These are phyloP conservation scores for Curvularia verruculosa DNA, from an alignment of 2,329 filamentous ascomycete genomes.

Conservation along the genomic window DNA sequence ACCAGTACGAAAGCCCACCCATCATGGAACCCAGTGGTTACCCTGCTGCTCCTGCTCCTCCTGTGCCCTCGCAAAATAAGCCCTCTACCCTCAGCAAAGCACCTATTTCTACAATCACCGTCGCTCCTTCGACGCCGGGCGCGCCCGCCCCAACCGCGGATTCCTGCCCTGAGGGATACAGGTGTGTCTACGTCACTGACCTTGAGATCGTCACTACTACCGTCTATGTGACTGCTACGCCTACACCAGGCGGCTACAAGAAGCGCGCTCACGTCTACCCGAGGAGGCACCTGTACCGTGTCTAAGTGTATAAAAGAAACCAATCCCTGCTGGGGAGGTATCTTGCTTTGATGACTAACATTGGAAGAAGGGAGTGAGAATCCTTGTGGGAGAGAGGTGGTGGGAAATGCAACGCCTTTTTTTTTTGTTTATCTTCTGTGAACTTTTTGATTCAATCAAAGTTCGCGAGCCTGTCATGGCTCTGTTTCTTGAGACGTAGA, in stretches of 20 bases:
- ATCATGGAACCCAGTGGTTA: slow-evolving; percentile 5
- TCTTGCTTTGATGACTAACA: background rate
- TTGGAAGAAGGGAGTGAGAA: background rate
- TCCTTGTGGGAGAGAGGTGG: background rate
- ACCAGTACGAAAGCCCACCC: slow-evolving; percentile 18
- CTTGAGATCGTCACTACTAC: slow-evolving; percentile 36
- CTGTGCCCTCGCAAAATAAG: background rate
- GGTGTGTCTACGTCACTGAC: slow-evolving; percentile 33
- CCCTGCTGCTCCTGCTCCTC: slow-evolving; percentile 2
- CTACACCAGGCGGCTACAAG: slow-evolving; percentile 21
- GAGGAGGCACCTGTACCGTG: slow-evolving; percentile 8
- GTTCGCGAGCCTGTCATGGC: slow-evolving; percentile 19
- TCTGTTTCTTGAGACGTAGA: slow-evolving; percentile 15
- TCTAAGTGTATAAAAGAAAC: slow-evolving; percentile 6
- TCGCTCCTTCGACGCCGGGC: slow-evolving; percentile 21
- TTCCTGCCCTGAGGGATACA: slow-evolving; percentile 28
- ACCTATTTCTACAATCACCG: slow-evolving; percentile 22
- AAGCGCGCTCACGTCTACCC: slow-evolving; percentile 11
- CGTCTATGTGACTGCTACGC: slow-evolving; percentile 34
- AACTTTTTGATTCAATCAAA: background rate
- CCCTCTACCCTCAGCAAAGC: background rate
- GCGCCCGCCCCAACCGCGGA: slow-evolving; percentile 29
- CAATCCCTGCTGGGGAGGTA: background rate
- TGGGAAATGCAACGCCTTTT: background rate
- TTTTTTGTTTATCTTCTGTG: slow-evolving; percentile 21